Evolutionary conservation across 495 filamentous ascomycete species (phyloP), one percentile per base, ranked within the genome.

Genomic region (Evernia prunastri): DNA sequence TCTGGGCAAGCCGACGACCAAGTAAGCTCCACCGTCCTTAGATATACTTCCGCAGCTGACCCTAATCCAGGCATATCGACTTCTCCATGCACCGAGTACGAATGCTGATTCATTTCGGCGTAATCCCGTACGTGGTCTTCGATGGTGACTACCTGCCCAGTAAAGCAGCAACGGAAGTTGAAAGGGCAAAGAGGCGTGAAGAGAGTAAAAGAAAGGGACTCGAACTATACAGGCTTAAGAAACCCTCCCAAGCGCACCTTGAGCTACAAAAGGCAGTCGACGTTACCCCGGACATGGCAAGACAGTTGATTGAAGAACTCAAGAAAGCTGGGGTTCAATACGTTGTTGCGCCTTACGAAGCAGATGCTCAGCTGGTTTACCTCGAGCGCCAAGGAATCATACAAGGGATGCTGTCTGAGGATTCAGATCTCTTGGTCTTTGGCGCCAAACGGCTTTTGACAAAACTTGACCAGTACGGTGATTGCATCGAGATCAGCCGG

Each of bases 181-280:
- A 88, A 43, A 82, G 92, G 36, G 79, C 80, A 12, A 82, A 81
- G 53, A 81, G 83, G 51, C 84, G 95, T 13, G 85, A 91, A 63
- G 86, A 91, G 61, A 89, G 88, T 70, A 88, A 82, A 69, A 82
- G 82, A 66, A 65, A 82, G 1, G 94, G 93, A 2, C 73, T 96
- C 58, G 91, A 96, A 69, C 77, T 96, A 18, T 79, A 96, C 43
- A 83, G 84, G 57, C 88, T 90, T 37, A 91, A 91, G 18, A 89
- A 89, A 70, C 80, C 82, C 6, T 83, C 87, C 4, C 89, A 93
- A 69, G 95, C 95, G 2, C 85, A 93, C 68, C 76, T 85, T 25
- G 91, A 97, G 68, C 81, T 99, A 25, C 93, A 97, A 71, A 99
- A 97, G 72, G 90, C 94, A 25, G 85, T 99, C 58, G 95, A 99